A percentile compares a stretch with the other conserved stretches of the same genome.
Conservation (phyloP, 495 filamentous ascomycete species). For the Aspergillus conjunctus region DNA sequence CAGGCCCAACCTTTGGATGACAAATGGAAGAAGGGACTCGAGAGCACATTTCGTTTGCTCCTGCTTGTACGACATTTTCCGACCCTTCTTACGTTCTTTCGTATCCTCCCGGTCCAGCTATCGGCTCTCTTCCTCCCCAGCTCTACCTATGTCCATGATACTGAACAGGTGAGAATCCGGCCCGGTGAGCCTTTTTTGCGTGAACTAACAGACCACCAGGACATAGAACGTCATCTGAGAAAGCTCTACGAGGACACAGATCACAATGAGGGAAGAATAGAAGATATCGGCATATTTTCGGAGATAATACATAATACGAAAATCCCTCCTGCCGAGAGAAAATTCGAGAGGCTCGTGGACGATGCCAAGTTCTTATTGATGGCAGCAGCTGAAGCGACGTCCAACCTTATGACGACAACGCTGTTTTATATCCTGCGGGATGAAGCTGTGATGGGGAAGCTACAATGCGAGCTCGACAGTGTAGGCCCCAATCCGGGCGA, state of each 20-base stretch:
- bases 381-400: constrained; percentile 38
- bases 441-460: constrained; percentile 20
- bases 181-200: too few relatives aligned
- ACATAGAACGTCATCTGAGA: not conserved
- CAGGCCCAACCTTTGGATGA: not conserved
- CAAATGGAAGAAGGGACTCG: not conserved
- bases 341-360: constrained; percentile 32
- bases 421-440: constrained; percentile 33
- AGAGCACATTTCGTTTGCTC: not conserved
- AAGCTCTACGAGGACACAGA: too few relatives aligned
- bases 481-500: constrained; percentile 18
- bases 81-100: not conserved
- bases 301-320: not conserved
- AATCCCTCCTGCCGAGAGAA: constrained; percentile 30
- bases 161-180: too few relatives aligned
- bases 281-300: too few relatives aligned
- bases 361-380: constrained; percentile 42
- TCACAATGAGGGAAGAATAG: too few relatives aligned
- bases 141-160: too few relatives aligned
- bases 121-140: too few relatives aligned
- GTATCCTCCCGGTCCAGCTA: too few relatives aligned
- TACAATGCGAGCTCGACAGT: constrained; percentile 31
- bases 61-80: not conserved
- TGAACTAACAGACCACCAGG: too few relatives aligned
- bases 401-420: constrained; percentile 28